Base-by-base conservation (phyloP, 2,329 filamentous ascomycete genomes). In the Graphiopsis chlorocephala region DNA sequence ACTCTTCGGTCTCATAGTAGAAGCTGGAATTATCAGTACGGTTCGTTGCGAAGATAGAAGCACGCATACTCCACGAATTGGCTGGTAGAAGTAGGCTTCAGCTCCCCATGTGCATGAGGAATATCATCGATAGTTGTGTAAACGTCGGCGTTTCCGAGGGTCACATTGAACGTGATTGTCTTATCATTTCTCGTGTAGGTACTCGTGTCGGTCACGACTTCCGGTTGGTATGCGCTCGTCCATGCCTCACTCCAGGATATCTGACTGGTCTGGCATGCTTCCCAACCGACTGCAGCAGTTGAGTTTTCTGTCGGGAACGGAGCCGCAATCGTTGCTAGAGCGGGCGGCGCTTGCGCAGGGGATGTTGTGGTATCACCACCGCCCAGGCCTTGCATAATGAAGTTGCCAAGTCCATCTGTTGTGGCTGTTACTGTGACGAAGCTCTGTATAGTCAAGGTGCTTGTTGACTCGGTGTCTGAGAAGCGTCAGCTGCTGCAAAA, bases 81-180 rank as follows among this genome's bases (percentile, higher is more conserved):
- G 26, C 62, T 64, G 14, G 15, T 60, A 10, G 62, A 52, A 10
- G 53, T 64, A 17, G 45, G 7, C 20, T 25, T 31, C 11, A 64
- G 3, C 20, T 38, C 42, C 3, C 53, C 55, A 45, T 48, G 62
- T 7, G 53, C 62, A 38, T 60, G 62, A 1, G 62, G 62, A n/a
- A 64, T 64, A 12, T 55, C 55, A 11, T 64, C 55, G 11, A 64
- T 64, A 8, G 62, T 64, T 26, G 62, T 60, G 25, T 64, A 64
- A 23, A 64, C 45, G 42, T 64, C 62, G 7, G 62, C 53, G 10
- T 29, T 59, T 3, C 62, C 62, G 20, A 59, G 20, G 14, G 45
- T 64, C 11, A 64, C 62, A 25, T 63, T 63, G 52, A 48, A 56
- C 11, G 61, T 63, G 23, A 63, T 47, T 0, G 61, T 63, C 6